Evolutionary conservation across 1,284 basidiomycete species (phyloP).

Genomic region (Ustilago trichophora): DNA sequence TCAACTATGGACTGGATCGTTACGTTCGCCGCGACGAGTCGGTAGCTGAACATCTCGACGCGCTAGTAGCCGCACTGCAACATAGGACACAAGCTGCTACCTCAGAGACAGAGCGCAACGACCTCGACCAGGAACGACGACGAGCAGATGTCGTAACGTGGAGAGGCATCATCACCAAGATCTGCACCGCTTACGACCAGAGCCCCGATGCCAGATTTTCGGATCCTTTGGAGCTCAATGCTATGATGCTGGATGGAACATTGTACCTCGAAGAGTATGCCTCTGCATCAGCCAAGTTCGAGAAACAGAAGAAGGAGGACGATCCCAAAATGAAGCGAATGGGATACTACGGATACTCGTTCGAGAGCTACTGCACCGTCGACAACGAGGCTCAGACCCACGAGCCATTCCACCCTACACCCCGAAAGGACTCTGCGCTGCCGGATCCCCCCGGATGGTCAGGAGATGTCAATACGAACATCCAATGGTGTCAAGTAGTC

Average conservation of each 20-base stretch:
- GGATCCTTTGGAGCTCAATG: conserved; percentile 71
- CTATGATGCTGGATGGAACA: conserved; percentile 70
- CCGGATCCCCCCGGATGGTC: conserved; percentile 71
- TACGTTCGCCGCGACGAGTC: conserved; percentile 77
- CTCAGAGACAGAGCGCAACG: conserved; percentile 1
- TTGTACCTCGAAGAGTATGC: conserved; percentile 85
- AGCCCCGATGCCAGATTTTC: conserved; percentile 61
- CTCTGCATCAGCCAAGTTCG: conserved; percentile 71
- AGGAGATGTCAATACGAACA: conserved; percentile 88
- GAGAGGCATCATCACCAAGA: conserved; percentile 91
- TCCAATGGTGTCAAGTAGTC: conserved; percentile 94
- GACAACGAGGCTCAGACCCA: conserved; percentile 14
- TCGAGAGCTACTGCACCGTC: conserved; percentile 85
- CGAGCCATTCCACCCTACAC: conserved; percentile 7
- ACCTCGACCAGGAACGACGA: conserved; percentile 38
- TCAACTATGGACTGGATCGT: conserved; percentile 68
- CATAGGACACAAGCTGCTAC: conserved; percentile 27
- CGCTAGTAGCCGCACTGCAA: conserved; percentile 30
- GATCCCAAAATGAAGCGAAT: conserved; percentile 20
- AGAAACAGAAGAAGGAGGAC: conserved; percentile 71
- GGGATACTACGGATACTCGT: conserved; percentile 72
- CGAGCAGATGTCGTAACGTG: conserved; percentile 75
- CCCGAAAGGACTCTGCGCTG: not conserved
- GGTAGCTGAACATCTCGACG: conserved; percentile 60
- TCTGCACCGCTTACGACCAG: conserved; percentile 52